These are phyloP conservation scores for Talaromyces sp. DNA, from an alignment of 2,329 filamentous ascomycete genomes.

Conservation along the genomic window DNA sequence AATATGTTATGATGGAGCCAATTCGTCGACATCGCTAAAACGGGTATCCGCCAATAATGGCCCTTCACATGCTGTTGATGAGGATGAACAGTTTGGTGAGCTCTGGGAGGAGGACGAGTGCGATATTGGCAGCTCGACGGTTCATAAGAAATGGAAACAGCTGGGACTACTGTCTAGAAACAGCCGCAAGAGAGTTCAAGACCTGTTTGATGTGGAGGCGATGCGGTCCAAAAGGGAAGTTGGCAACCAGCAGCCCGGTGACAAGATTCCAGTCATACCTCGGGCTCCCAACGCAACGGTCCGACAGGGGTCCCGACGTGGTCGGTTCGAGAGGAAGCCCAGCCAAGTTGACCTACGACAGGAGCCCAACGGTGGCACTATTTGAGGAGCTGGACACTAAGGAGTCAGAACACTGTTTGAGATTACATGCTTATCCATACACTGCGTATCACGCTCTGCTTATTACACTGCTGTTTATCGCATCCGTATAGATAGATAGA, in stretches of 20 bases:
- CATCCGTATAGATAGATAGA: neutral
- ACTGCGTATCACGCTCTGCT: neutral
- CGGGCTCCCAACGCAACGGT: conserved; percentile 17
- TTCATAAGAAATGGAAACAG: conserved; percentile 11
- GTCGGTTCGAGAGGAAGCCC: neutral
- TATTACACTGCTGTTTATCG: neutral
- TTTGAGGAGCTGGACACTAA: neutral
- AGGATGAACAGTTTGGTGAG: neutral
- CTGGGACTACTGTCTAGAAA: conserved; percentile 10
- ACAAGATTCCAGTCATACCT: conserved; percentile 18
- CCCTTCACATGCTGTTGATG: neutral
- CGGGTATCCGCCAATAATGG: neutral
- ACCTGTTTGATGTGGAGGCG: conserved; percentile 18
- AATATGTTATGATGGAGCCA: neutral
- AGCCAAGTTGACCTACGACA: neutral
- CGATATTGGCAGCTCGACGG: conserved; percentile 2
- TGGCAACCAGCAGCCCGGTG: neutral
- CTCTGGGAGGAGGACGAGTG: conserved; percentile 3
- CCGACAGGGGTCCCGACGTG: conserved; percentile 1
- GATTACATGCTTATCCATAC: neutral
- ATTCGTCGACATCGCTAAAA: neutral
- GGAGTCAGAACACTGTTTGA: neutral
- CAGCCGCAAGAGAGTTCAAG: conserved; percentile 15
- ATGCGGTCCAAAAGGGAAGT: conserved; percentile 4
- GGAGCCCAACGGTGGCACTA: neutral